Base-by-base conservation (phyloP, 306 rosid species). In the Lotus japonicus region DNA sequence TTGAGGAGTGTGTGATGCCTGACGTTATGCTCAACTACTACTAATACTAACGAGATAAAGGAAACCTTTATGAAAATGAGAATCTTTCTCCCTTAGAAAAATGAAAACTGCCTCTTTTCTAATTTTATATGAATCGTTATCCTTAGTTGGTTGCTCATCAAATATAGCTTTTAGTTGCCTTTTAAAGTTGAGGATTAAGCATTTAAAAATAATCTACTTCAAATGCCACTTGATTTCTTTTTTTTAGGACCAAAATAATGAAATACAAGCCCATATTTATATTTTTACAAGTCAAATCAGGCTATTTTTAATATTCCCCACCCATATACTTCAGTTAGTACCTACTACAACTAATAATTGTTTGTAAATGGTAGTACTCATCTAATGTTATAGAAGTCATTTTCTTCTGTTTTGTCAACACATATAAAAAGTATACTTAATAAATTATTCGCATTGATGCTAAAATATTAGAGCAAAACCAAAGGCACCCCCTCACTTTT, bases 1-100 rank as follows among this genome's bases (percentile, higher is more conserved):
- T 7, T 14, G 38, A 46, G 26, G 21, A 28, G 28, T 2, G n/a
- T 49, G 41, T 72, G 72, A 55, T 36, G 62, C 7, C 6, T 41
- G 61, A 77, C 77, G 80, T 43, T 57, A 69, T 73, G 71, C 77
- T 73, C 81, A 80, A 75, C 72, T 23, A 48, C 75, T 71, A 75
- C 72, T n/a, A n/a, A n/a, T 23, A 48, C 74, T 71, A 51, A 75
- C 64, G 33, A 38, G 54, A 31, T 31, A 11, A 21, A 49, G 41
- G 53, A 15, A 17, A 46, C 75, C 56, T 69, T 50, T 15, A 54
- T 70, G 14, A 38, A 63, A 69, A 68, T 41, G 74, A 64, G 77
- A 74, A 73, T 67, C 64, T 73, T 68, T 68, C 66, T 66, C 48
- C 41, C 68, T 35, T 4, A 11, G 15, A 39, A 48, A 70, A 57